Evolutionary conservation across 2,329 filamentous ascomycete genomes (phyloP).

Genomic region (Colletotrichum sp.): DNA sequence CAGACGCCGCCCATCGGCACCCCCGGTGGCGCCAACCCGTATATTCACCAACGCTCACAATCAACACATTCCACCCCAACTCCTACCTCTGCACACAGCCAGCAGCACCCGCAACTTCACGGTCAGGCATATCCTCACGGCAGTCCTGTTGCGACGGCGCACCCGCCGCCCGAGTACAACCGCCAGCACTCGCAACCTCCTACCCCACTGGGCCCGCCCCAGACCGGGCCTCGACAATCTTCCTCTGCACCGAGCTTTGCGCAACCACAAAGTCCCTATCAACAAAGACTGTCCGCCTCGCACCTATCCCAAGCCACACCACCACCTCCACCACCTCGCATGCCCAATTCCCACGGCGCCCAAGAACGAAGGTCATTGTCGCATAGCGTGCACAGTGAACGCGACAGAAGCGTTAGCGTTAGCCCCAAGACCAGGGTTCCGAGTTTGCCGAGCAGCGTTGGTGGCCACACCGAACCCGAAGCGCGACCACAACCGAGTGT

Average conservation of each 20-base stretch:
- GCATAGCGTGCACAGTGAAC: slow-evolving; percentile 64
- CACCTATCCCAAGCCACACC: slow-evolving; percentile 25
- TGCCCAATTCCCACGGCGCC: slow-evolving; percentile 43
- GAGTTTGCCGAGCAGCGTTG: slow-evolving; percentile 52
- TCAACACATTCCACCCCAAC: slow-evolving; percentile 65
- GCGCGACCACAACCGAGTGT: slow-evolving; percentile 16
- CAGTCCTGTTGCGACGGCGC: slow-evolving; percentile 55
- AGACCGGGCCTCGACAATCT: slow-evolving; percentile 46
- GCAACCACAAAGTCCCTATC: slow-evolving; percentile 66
- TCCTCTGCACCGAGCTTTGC: slow-evolving; percentile 45
- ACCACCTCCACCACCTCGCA: slow-evolving; percentile 40
- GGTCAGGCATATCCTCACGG: slow-evolving; percentile 55
- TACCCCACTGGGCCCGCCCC: slow-evolving; percentile 57
- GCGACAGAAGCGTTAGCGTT: slow-evolving; percentile 75
- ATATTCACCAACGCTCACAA: slow-evolving; percentile 54
- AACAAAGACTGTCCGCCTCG: slow-evolving; percentile 49
- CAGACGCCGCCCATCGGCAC: slow-evolving; percentile 50
- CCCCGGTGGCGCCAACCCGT: slow-evolving; percentile 38
- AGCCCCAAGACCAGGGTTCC: slow-evolving; percentile 77
- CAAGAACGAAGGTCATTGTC: slow-evolving; percentile 59
- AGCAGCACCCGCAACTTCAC: slow-evolving; percentile 61
- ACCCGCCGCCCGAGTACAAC: slow-evolving; percentile 47
- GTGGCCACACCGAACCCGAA: slow-evolving; percentile 26
- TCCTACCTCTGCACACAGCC: slow-evolving; percentile 66
- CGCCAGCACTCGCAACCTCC: slow-evolving; percentile 60